Percentiles rank a stretch among this genome's conserved stretches.
Evolutionary conservation across 2,329 filamentous ascomycete species (phyloP).

Genomic region (Fusarium odoratissimum): DNA sequence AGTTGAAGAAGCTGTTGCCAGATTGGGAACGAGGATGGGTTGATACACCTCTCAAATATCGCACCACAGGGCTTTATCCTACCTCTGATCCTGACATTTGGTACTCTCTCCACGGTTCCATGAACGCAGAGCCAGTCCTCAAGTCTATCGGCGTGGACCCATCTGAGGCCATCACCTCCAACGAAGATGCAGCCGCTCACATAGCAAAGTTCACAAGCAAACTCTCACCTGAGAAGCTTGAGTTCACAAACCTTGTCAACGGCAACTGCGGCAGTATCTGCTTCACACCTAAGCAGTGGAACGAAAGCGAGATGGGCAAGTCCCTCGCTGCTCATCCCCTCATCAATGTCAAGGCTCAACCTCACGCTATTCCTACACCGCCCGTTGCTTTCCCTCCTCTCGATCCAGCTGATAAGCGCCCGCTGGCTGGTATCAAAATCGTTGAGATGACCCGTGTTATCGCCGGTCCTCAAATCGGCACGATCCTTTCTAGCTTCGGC

Average conservation of each 20-base stretch:
- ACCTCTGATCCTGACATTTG: constrained; percentile 58
- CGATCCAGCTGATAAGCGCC: background rate
- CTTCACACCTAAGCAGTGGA: constrained; percentile 25
- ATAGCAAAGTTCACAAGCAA: constrained; percentile 37
- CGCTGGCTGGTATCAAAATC: background rate
- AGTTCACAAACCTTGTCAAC: constrained; percentile 9
- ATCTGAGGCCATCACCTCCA: constrained; percentile 25
- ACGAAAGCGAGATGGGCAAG: constrained; percentile 26
- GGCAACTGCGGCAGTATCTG: constrained; percentile 13
- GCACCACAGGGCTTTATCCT: constrained; percentile 55
- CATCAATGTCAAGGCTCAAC: constrained; percentile 2
- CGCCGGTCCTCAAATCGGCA: constrained; percentile 16
- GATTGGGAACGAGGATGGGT: constrained; percentile 26
- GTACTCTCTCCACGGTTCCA: constrained; percentile 64
- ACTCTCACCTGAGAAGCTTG: constrained; percentile 35
- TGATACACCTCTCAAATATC: constrained; percentile 20
- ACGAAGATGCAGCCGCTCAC: constrained; percentile 39
- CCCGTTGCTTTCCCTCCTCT: constrained; percentile 1
- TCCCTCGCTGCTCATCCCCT: constrained; percentile 15
- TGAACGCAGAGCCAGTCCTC: constrained; percentile 59
- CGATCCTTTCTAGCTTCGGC: constrained; percentile 13
- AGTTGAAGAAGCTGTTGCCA: background rate
- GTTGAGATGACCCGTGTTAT: constrained; percentile 26
- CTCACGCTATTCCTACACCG: constrained; percentile 12
- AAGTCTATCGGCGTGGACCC: constrained; percentile 56